Base-by-base conservation (phyloP, 306 rosid species). In the Trichosanthes truncata region DNA sequence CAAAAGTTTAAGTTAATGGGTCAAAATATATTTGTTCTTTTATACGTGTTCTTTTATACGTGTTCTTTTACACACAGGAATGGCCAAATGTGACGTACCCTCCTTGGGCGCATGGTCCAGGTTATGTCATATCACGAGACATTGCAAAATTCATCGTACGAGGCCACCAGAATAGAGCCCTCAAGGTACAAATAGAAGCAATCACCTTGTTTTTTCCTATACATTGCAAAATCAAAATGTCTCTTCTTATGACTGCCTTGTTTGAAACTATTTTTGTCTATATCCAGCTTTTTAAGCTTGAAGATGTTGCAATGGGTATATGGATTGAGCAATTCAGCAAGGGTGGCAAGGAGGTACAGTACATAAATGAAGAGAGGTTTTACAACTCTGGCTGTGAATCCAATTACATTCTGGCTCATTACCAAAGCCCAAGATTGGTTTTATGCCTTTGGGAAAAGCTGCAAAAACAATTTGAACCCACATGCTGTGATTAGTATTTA, bases 51-150 rank as follows among this genome's bases (percentile, higher is more conserved):
- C 55, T 5, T 69, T 4, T 69, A 21, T 66, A 18, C 73, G 72
- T 79, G 35, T 14, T 72, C 7, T 79, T 69, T 26, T 83, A 31
- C n/a, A 3, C 14, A 69, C 49, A 94, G 98, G 97, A 94, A 86
- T 94, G 98, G 98, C 91, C 96, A 8, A 88, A 90, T 82, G 91
- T 81, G 60, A 72, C 82, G 7, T 94, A 89, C 87, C 98, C 98
- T 12, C 96, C 94, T 23, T 94, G 98, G 98, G 98, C 98, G 7
- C 98, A 94, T 77, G 98, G 97, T 80, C 98, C 98, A 7, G 98
- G 98, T 53, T 94, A 94, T 69, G 79, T 92, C 62, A 89, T 94
- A 83, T 92, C 98, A 59, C 90, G 94, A 40, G 97, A 94, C 84
- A 89, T 94, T 4, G 98, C 92, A 59, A 89, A 91, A 72, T 94